phyloP scores from a whole-genome alignment of 495 filamentous ascomycete species.

The Aspergillus incahuasiensis region DNA sequence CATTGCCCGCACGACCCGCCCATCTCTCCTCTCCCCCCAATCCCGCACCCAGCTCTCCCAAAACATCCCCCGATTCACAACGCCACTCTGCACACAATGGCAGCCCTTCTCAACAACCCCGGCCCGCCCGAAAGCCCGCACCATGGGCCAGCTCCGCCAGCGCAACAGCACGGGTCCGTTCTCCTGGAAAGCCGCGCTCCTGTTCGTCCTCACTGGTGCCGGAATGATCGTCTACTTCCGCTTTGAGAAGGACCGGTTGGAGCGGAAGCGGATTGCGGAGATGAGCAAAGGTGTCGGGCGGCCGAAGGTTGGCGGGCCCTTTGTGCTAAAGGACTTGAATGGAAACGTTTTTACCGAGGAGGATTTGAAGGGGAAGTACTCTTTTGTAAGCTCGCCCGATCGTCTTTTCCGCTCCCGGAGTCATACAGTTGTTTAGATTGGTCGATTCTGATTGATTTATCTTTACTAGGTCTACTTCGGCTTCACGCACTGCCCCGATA shows the following conservation, averaged over 20 bases:
- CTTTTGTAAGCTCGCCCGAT: constrained; percentile 47
- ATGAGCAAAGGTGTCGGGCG: constrained; percentile 86
- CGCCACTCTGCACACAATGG: neutral
- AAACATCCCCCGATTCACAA: constrained; percentile 13
- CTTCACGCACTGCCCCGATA: constrained; percentile 97
- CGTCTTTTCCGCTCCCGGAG: neutral
- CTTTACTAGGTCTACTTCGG: constrained; percentile 80
- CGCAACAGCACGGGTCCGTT: constrained; percentile 60
- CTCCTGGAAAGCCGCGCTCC: constrained; percentile 78
- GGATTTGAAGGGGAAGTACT: constrained; percentile 82
- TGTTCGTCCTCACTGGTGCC: constrained; percentile 75
- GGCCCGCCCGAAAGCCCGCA: constrained; percentile 25
- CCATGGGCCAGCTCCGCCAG: constrained; percentile 41
- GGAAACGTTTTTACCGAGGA: constrained; percentile 69
- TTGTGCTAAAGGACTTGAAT: constrained; percentile 75
- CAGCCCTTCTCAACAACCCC: constrained; percentile 32
- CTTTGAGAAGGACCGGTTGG: constrained; percentile 81
- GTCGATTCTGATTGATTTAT: neutral
- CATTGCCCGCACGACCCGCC: constrained; percentile 22
- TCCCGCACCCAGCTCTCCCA: constrained; percentile 20
- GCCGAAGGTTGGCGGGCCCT: constrained; percentile 88
- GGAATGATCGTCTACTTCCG: constrained; percentile 87
- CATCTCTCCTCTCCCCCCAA: constrained; percentile 11
- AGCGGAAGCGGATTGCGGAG: constrained; percentile 79
- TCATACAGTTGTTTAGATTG: neutral